Evolutionary conservation across 2,329 filamentous ascomycete species (phyloP), one percentile per base, ranked within the genome.

Genomic region (Pestalotiopsis sp.): DNA sequence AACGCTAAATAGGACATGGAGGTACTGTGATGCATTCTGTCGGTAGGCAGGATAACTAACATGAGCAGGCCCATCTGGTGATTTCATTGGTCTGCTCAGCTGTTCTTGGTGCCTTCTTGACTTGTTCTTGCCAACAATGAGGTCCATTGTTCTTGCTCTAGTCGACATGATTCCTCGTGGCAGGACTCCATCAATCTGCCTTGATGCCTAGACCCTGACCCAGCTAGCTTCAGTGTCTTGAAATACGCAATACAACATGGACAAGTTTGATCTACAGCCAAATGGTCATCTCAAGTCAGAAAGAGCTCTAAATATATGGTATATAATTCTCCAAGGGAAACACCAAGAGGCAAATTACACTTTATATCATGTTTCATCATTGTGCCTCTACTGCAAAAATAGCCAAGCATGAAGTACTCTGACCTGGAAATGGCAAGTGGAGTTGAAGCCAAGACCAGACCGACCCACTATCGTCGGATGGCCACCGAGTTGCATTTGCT

Each of bases 391-490:
- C 20, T 52, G 17, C 17, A n/a, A 52, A 52, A n/a, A 52, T n/a
- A n/a, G 13, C 13, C 41, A 14, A 49, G 13, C 41, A n/a, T 49
- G 4, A n/a, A 52, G 45, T 17, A 52, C 7, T 9, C 11, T 23
- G 27, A 59, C n/a, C 25, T 62, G 59, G 59, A 36, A 36, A 20
- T 62, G 59, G n/a, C 25, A 39, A 27, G 59, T 27, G 57, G 57
- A 59, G 57, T 13, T 14, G 23, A 11, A 62, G n/a, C 27, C 31
- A 36, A 36, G 31, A 36, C 31, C 31, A 9, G 31, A 20, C 59
- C 20, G 59, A 7, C 36, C n/a, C 59, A 36, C 59, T 31, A 62
- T 36, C n/a, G 59, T 62, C 59, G 59, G 59, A 20, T 62, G 27
- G 25, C 59, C 59, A 31, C 59, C 59, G 59, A 62, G n/a, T n/a